phyloP scores from a whole-genome alignment of 192 early-diverging fungal species.

The Coemansia sp. region DNA sequence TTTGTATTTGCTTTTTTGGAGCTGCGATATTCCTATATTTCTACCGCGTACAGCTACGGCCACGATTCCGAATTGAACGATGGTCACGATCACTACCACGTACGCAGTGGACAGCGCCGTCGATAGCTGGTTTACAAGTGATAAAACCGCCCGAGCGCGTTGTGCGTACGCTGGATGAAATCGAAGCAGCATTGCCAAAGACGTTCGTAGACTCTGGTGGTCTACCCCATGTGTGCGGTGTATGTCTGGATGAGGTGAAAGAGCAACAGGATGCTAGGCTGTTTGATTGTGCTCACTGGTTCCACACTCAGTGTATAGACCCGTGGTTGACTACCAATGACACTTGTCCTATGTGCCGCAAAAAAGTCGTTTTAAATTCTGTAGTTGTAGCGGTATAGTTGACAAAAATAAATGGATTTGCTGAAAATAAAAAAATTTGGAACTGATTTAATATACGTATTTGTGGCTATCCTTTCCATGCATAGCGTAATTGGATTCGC shows the following conservation, averaged over 20 bases:
- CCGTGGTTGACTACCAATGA: constrained; percentile 36
- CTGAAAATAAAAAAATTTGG: constrained; percentile 10
- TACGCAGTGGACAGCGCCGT: constrained; percentile 6
- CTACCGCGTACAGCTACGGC: constrained; percentile 28
- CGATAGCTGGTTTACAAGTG: not conserved
- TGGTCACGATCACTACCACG: not conserved
- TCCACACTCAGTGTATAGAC: constrained; percentile 37
- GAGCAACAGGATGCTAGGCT: constrained; percentile 7
- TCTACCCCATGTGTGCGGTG: constrained; percentile 12
- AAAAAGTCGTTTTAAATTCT: constrained; percentile 1
- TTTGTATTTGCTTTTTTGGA: constrained; percentile 24
- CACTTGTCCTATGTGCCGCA: constrained; percentile 31
- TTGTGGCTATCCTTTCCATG: constrained; percentile 18
- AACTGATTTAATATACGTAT: constrained; percentile 19
- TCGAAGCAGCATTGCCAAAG: constrained; percentile 24
- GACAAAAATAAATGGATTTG: not conserved
- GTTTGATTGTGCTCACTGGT: constrained; percentile 24
- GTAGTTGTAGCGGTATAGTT: not conserved
- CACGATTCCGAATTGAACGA: constrained; percentile 16
- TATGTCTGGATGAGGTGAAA: constrained; percentile 24
- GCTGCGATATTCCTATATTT: constrained; percentile 25
- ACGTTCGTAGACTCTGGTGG: not conserved
- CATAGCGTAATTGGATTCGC: constrained; percentile 5
- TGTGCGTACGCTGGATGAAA: constrained; percentile 19
- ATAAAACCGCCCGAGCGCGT: not conserved